Evolutionary conservation across 495 filamentous ascomycete species (phyloP).

Genomic region (Parachaetomium inaequale): DNA sequence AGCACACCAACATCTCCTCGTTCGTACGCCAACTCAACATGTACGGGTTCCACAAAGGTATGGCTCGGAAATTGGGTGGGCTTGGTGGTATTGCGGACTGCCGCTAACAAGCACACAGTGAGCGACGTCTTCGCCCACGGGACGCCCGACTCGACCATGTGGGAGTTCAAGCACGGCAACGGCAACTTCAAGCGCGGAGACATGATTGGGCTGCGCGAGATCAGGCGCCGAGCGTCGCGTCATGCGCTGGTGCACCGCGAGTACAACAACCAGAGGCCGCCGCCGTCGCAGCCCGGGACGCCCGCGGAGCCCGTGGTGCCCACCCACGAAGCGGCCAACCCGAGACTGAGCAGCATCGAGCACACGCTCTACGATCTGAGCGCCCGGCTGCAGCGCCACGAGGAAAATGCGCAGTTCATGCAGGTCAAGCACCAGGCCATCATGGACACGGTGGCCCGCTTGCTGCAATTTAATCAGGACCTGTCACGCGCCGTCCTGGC

Average conservation of each 20-base stretch:
- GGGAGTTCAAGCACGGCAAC: constrained; percentile 99
- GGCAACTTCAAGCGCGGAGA: constrained; percentile 97
- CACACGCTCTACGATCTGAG: constrained; percentile 79
- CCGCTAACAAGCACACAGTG: constrained; percentile 52
- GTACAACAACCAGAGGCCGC: constrained; percentile 79
- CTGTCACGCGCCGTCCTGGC: constrained; percentile 68
- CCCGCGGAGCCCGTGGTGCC: constrained; percentile 71
- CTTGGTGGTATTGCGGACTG: background rate
- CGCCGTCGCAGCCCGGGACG: constrained; percentile 73
- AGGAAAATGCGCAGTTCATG: constrained; percentile 76
- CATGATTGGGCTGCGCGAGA: constrained; percentile 85
- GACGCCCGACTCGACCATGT: constrained; percentile 89
- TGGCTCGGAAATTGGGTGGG: constrained; percentile 18
- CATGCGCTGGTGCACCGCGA: constrained; percentile 95
- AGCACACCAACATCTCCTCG: constrained; percentile 98
- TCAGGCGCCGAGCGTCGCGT: constrained; percentile 92
- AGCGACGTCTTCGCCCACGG: constrained; percentile 99
- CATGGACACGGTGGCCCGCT: constrained; percentile 73
- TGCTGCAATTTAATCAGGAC: constrained; percentile 65
- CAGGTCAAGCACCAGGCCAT: constrained; percentile 77
- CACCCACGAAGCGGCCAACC: constrained; percentile 68
- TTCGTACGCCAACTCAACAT: constrained; percentile 98
- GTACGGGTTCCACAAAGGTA: constrained; percentile 99
- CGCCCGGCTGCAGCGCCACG: constrained; percentile 68
- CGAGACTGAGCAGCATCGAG: constrained; percentile 71